A percentile compares a stretch with the other conserved stretches of the same genome.
Conservation (phyloP, 176 grass and related monocot species). For the Lolium rigidum region DNA sequence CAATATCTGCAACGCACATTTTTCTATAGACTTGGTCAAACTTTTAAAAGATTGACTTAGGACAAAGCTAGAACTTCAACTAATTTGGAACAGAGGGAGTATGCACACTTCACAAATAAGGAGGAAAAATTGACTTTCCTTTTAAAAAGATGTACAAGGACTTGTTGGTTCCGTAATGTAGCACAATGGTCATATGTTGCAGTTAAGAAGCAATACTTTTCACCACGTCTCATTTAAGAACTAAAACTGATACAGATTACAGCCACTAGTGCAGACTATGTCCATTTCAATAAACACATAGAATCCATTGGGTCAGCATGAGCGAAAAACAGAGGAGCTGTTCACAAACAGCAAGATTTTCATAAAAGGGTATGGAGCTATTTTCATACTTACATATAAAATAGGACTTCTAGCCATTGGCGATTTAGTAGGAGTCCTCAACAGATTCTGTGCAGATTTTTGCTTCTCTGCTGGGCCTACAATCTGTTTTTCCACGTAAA, state of each 20-base stretch:
- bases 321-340: slow-evolving; percentile 3
- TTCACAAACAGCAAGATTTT: background rate
- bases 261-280: background rate
- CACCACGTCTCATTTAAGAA: background rate
- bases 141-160: background rate
- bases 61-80: background rate
- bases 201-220: slow-evolving; percentile 10
- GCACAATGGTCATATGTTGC: slow-evolving; percentile 5
- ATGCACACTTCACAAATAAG: background rate
- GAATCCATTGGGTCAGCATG: background rate
- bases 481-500: slow-evolving; percentile 26
- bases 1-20: background rate
- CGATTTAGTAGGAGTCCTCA: background rate
- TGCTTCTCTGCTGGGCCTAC: background rate
- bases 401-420: background rate
- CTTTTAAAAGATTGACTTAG: no score
- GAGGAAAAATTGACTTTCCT: background rate
- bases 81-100: background rate
- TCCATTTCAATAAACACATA: slow-evolving; percentile 8
- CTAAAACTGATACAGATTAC: background rate
- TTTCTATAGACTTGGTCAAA: background rate
- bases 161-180: background rate
- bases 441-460: slow-evolving; percentile 7
- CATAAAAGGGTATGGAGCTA: background rate
- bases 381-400: slow-evolving; percentile 40